Evolutionary conservation across 768 basidiomycete species (phyloP), one percentile per base, ranked within the genome.

Genomic region (Tricholomella constricta): DNA sequence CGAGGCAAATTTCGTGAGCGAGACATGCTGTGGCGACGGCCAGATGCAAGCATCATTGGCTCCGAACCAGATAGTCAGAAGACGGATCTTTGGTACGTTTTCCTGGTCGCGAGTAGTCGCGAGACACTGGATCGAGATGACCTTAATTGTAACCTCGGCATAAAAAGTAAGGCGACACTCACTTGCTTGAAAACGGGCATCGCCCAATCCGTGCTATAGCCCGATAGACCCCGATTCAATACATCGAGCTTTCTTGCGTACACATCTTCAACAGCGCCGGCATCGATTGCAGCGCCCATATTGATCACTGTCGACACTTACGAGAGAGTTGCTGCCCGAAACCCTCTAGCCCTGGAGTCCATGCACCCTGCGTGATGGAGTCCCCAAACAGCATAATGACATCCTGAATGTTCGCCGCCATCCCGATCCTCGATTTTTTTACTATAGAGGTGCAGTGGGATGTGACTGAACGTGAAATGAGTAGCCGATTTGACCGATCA

Each of bases 11-110:
- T 75, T 73, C 17, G 74, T 68, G 23, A 90, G 70, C 3, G 92
- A 87, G 38, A 95, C 88, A 64, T 93, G 88, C 63, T 96, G 94
- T 14, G 75, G 69, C 17, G 79, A 83, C 0, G 80, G 80, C 25
- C 71, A 67, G 45, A 90, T 74, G 59, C 81, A 83, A 6, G 94
- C 83, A 66, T 98, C 94, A 70, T 98, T 98, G 14, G 86, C 86
- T 43, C 94, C 94, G 55, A 91, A 90, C 92, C 92, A 97, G 63
- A 96, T 84, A 6, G 83, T 83, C 54, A 95, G 74, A n/a, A 95
- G 68, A 36, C 81, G 82, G 31, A 94, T 77, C 40, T 77, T 81
- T 7, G 88, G 85, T 32, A 75, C 72, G 46, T 78, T 69, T 19
- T 66, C 61, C 48, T 72, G 77, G 51, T 78, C 77, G 6, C 74